A percentile compares a stretch with the other conserved stretches of the same genome.
phyloP scores from a whole-genome alignment of 495 filamentous ascomycete genomes.

The Cercophora samala region DNA sequence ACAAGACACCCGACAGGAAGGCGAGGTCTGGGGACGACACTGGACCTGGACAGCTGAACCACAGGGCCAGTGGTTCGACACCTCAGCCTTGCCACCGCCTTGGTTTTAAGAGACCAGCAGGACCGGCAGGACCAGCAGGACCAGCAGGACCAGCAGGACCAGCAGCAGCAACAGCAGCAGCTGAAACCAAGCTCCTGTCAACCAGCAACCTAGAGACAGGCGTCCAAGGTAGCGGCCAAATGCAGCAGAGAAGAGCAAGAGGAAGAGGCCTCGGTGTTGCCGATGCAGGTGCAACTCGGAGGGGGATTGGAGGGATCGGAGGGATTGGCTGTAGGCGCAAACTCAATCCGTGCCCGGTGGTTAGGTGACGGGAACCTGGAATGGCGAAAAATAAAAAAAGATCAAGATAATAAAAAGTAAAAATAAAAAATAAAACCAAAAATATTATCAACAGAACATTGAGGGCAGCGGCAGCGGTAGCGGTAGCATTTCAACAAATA shows the following conservation, averaged over 20 bases:
- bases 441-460: conserved; percentile 1
- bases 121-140: no score
- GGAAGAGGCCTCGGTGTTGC: conserved; percentile 9
- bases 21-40: neutral
- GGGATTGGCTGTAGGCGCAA: neutral
- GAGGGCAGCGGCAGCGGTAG: conserved; percentile 7
- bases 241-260: neutral
- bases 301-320: conserved; percentile 14
- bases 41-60: conserved; percentile 14
- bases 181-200: conserved; percentile 12
- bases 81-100: conserved; percentile 20
- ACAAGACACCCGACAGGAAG: no score
- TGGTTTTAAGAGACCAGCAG: conserved; percentile 10
- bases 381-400: conserved; percentile 6
- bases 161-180: no score
- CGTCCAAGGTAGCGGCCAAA: neutral
- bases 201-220: neutral
- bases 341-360: conserved; percentile 10
- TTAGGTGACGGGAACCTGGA: neutral
- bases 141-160: no score
- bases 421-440: conserved; percentile 4
- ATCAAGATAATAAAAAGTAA: neutral
- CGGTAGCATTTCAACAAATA: conserved; percentile 3
- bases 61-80: conserved; percentile 14
- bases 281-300: conserved; percentile 7